Evolutionary conservation across 352 stramenopile genomes (phyloP).

Genomic region (Globisporangium nagaii): DNA sequence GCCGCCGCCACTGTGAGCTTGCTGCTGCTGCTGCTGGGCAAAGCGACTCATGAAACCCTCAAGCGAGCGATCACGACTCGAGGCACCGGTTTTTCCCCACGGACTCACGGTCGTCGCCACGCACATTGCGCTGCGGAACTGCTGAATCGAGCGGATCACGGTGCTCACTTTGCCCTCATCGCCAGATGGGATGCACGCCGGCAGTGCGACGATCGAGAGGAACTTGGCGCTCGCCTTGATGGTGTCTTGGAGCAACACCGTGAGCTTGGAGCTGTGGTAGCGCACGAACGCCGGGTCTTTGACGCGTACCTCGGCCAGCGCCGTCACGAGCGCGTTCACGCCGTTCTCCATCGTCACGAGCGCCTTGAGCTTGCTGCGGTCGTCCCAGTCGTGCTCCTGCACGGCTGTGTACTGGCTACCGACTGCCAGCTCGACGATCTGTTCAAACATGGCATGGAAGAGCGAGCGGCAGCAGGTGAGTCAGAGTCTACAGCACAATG

Average conservation of each 20-base stretch:
- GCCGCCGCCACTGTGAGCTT: constrained; percentile 6
- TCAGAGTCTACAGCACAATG: too few relatives aligned
- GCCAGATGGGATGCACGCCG: constrained; percentile 8
- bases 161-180: constrained; percentile 12
- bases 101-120: constrained; percentile 1
- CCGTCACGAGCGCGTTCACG: constrained; percentile 43
- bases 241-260: constrained; percentile 69
- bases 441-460: too few relatives aligned
- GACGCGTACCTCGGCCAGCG: constrained; percentile 46
- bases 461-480: too few relatives aligned
- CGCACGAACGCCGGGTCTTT: constrained; percentile 53
- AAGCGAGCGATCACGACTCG: constrained; percentile 37
- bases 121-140: constrained; percentile 35
- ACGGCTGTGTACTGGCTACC: constrained; percentile 21
- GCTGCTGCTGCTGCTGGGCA: constrained; percentile 25
- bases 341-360: constrained; percentile 59
- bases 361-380: constrained; percentile 32
- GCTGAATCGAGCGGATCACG: constrained; percentile 37
- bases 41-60: constrained; percentile 67
- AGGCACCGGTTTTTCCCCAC: constrained; percentile 7
- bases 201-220: constrained; percentile 33
- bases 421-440: constrained; percentile 56
- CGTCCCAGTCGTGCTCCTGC: constrained; percentile 9
- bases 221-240: constrained; percentile 59
- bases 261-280: constrained; percentile 79